Conservation (phyloP, 805 yeast genomes). For the Starmerella scarabaei region DNA sequence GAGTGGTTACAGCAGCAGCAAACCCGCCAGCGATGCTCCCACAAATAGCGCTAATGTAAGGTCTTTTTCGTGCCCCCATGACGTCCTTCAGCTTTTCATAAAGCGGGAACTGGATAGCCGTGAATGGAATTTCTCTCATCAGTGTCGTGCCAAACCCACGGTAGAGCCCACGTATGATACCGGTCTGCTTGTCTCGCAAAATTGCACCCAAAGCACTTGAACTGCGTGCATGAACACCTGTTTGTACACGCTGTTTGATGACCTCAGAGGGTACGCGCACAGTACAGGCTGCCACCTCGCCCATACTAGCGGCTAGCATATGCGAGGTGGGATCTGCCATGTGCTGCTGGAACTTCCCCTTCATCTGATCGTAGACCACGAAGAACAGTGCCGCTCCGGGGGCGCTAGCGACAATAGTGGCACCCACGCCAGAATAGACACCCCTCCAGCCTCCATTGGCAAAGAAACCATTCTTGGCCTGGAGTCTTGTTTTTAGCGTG, state of each 20-base stretch:
- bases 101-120: constrained; percentile 87
- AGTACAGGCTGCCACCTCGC: constrained; percentile 86
- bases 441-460: constrained; percentile 88
- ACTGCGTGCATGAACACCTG: constrained; percentile 46
- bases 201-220: constrained; percentile 53
- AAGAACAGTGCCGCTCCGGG: constrained; percentile 72
- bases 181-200: constrained; percentile 54
- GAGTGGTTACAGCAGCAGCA: constrained; percentile 91
- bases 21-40: constrained; percentile 92
- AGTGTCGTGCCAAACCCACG: constrained; percentile 91
- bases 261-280: constrained; percentile 97
- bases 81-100: constrained; percentile 67
- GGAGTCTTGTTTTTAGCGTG: constrained; percentile 84
- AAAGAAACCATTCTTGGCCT: constrained; percentile 91
- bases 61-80: constrained; percentile 39
- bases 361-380: constrained; percentile 56
- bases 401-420: constrained; percentile 88
- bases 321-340: constrained; percentile 38
- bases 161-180: constrained; percentile 63
- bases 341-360: constrained; percentile 7
- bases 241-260: constrained; percentile 87
- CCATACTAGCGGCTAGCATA: constrained; percentile 77
- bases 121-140: constrained; percentile 91
- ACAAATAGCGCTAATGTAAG: constrained; percentile 69
- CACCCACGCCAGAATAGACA: constrained; percentile 81